Evolutionary conservation across 805 yeast genomes (phyloP), one percentile per base, ranked within the genome.

Genomic region (Saturnispora bothae): DNA sequence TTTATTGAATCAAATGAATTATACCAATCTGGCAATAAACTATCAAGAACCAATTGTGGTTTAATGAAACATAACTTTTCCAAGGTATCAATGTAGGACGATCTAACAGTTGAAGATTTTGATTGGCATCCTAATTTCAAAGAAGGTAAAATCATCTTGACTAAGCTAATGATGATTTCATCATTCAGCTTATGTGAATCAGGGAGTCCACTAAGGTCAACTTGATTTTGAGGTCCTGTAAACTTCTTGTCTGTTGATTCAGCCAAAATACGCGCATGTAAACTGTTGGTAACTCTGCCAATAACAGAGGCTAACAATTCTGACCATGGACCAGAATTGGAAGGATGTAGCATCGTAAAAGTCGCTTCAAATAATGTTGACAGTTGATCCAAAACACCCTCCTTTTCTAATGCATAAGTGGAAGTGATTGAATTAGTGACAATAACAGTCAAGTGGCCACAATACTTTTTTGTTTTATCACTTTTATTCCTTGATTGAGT

Each of bases 281-380:
- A 76, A 45, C 71, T 71, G 34, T 68, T 64, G 0, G 77, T 69
- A 37, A 84, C 60, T 31, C 75, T 69, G 43, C 70, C 68, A n/a
- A 82, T 62, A 20, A 83, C 68, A 41, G 73, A 73, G 1, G 94
- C 68, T 22, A 89, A 71, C 4, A 78, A 63, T 20, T 69, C 58
- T 0, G 94, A 71, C 96, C 97, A 88, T n/a, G 69, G 68, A 0
- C 96, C 97, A n/a, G 67, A 57, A 54, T 88, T 88, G 0, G 97
- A 86, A 5, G 98, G 98, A 56, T 92, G 96, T 3, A 77, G 78
- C 57, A 79, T 83, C 15, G 95, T 83, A 44, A 73, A 79, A 5
- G 86, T 63, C 0, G 94, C 75, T 38, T 76, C 75, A n/a, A 81
- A 48, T 20, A 83, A 61, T 0, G 74, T 66, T 17, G 64, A 62